Evolutionary conservation across 139 green algal species (phyloP), one percentile per base, ranked within the genome.

Genomic region (Tetradesmus lagerheimii): DNA sequence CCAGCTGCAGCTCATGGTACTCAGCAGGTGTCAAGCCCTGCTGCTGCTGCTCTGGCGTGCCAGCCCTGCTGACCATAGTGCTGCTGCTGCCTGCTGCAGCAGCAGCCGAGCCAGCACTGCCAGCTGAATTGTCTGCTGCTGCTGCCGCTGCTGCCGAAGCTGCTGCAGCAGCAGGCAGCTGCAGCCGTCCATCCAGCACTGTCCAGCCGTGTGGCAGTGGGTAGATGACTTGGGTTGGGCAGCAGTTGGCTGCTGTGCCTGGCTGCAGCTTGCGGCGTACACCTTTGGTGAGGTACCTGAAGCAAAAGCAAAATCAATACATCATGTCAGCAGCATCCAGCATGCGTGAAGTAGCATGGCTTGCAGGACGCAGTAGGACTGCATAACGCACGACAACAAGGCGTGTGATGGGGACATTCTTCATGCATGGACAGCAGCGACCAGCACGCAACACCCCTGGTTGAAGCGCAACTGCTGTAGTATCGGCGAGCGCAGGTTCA

Each of bases 161-260:
- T 87, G 82, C 82, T 78, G 82, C 53, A 38, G 35, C 57, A 57
- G 53, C 45, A 41, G 64, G 38, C 57, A 53, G 53, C 82, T 79
- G 53, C 35, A 29, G 76, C 18, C 37, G 76, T 34, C 37, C 35
- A 11, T 31, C 37, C 14, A n/a, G 37, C 5, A 53, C 76, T 8
- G 23, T 29, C 37, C 35, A 82, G 37, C 76, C 67, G 23, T 20
- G 3, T 34, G 82, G 57, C 29, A 78, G 23, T 1, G 82, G 82
- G 35, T 87, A 87, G 23, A 87, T 87, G 20, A 87, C 82, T 35
- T 87, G 82, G 1, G 82, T 87, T 8, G 82, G 82, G n/a, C 35
- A n/a, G 57, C 82, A 87, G 82, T 87, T 78, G 23, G 57, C 57
- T 57, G 82, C 82, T 35, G 18, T 25, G 43, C 82, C 82, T 35